Evolutionary conservation across 768 basidiomycete species (phyloP).

Genomic region (Mycena galericulata): DNA sequence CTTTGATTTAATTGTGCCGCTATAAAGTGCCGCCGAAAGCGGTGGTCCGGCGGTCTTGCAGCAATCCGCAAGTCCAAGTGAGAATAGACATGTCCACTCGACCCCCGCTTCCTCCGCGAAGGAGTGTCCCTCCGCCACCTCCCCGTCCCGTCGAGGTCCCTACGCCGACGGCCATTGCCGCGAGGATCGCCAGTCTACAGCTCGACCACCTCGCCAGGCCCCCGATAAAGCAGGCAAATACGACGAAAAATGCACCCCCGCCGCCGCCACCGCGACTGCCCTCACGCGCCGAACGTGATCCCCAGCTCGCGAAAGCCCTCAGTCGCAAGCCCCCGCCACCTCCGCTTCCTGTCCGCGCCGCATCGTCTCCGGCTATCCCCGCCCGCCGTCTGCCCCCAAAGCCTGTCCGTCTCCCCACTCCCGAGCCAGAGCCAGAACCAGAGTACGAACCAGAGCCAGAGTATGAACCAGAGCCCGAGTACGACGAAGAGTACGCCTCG

Average conservation of each 20-base stretch:
- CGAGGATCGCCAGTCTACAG: slow-evolving; percentile 48
- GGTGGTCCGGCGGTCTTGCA: too few species aligned
- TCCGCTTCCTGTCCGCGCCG: neutral
- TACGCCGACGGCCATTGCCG: slow-evolving; percentile 40
- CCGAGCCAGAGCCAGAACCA: slow-evolving; percentile 47
- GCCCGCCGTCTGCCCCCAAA: slow-evolving; percentile 37
- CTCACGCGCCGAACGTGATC: slow-evolving; percentile 13
- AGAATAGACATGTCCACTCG: too few species aligned
- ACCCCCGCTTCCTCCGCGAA: slow-evolving; percentile 43
- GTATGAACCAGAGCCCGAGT: slow-evolving; percentile 31
- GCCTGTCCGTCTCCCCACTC: slow-evolving; percentile 46
- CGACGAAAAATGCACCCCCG: neutral
- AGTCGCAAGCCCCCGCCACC: slow-evolving; percentile 27
- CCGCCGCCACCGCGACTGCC: slow-evolving; percentile 7
- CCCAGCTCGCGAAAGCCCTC: slow-evolving; percentile 17
- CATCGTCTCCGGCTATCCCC: neutral
- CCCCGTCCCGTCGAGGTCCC: slow-evolving; percentile 17
- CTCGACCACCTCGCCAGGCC: slow-evolving; percentile 39
- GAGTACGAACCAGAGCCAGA: slow-evolving; percentile 33
- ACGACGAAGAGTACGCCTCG: slow-evolving; percentile 9
- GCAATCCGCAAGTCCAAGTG: too few species aligned
- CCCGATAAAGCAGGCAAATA: neutral
- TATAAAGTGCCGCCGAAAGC: too few species aligned
- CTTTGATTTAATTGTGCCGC: too few species aligned
- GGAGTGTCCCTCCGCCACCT: slow-evolving; percentile 40